Base-by-base conservation (phyloP, 202 grass and related monocot genomes). In the Carex arenaria region DNA sequence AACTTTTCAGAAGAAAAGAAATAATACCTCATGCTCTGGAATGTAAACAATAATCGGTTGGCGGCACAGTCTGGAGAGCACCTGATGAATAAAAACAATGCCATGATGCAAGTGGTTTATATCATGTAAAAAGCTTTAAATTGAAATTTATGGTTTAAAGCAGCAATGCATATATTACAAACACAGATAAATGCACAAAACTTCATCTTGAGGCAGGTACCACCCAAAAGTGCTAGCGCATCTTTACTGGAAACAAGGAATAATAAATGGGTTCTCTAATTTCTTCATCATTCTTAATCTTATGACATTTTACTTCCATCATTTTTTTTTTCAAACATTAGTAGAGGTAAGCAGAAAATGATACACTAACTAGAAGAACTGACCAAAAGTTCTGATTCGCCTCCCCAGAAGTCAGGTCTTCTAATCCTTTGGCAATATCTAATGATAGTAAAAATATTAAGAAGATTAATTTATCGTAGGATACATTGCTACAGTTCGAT, bases 1-100 rank as follows among this genome's bases (percentile, higher is more conserved):
- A 10, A 82, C 23, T 43, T 65, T 52, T 20, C 40, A 61, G 10
- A 64, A 26, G 30, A 81, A 49, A 81, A 51, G 34, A 67, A 68
- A 14, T 10, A 49, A 19, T 68, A 96, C 96, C 91, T 99, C 96
- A 31, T 56, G 84, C 75, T 92, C 93, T 18, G 96, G 96, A 89
- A 99, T 99, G 81, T 99, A 94, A 43, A 99, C 91, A 73, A 96
- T 92, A 75, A 94, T 90, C 57, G 91, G 89, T 70, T 99, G 96
- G 3, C 34, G 82, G 60, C 89, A 99, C 72, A 96, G 66, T 85
- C 83, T 96, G 61, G 91, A 96, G 62, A 99, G 87, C 69, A 94
- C 89, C 96, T 96, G 88, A 88, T 96, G 88, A 88, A 88, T 34
- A 22, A 70, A 36, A 83, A 53, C 23, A 75, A 80, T 63, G 13